Evolutionary conservation across 2,329 filamentous ascomycete genomes (phyloP), one percentile per base, ranked within the genome.

Genomic region (Podosphaera aphanis): DNA sequence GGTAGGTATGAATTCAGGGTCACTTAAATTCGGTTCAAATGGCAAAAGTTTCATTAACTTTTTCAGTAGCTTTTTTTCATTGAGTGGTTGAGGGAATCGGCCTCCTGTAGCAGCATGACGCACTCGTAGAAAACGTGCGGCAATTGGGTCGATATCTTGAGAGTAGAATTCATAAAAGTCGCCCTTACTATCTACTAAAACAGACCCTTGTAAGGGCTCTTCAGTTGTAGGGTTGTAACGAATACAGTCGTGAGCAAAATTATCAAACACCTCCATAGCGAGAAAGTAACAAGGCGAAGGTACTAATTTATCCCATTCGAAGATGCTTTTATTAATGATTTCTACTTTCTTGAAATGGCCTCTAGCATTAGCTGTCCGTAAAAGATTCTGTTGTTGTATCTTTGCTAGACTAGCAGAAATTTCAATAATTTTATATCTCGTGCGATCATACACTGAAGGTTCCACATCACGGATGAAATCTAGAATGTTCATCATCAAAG

Each of bases 221-320:
- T 84, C 82, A 10, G 85, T 92, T 49, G 69, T 63, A 10, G 79
- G 69, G 62, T 95, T 80, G 65, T 95, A 98, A 51, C 92, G 86
- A 50, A 98, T 76, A 48, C 79, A 73, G 64, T 98, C 90, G 65
- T 98, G 92, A 31, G 84, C 78, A 60, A 98, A 95, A 64, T 98
- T 98, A 67, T 98, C 90, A 58, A 94, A 93, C 52, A 98, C 90
- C 63, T 98, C 90, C 63, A 98, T 80, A 39, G 88, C 90, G 37
- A 98, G 73, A 68, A 98, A 95, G 69, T 93, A 98, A 66, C 90
- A 95, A 0, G 88, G 90, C 2, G 79, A 82, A 7, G 84, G 79
- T n/a, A 94, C 83, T 53, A 81, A 83, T 41, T 74, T 73, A 52
- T 79, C 67, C 88, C 90, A 98, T 61, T 93, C 84, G 59, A 98